Evolutionary conservation across 2,329 filamentous ascomycete species (phyloP).

Genomic region (Stachybotrys chartarum): DNA sequence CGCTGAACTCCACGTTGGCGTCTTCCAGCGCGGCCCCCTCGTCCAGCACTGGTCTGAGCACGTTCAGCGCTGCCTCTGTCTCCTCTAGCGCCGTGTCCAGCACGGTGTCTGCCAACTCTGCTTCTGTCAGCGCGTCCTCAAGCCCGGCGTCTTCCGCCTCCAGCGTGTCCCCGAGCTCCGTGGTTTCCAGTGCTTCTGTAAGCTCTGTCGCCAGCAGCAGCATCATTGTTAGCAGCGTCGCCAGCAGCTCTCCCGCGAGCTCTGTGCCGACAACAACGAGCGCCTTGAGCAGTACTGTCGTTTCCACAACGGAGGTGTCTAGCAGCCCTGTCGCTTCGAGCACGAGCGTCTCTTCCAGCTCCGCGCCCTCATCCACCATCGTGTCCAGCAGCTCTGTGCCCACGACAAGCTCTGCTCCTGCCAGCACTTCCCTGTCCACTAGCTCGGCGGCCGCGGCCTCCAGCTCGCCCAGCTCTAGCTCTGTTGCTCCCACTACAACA

Average conservation of each 20-base stretch:
- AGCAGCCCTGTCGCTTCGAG: neutral
- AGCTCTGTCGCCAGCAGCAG: neutral
- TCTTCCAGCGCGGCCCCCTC: neutral
- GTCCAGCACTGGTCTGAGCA: neutral
- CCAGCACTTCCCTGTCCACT: neutral
- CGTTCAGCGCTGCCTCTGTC: too few species aligned
- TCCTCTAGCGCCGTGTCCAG: neutral
- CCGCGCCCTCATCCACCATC: neutral
- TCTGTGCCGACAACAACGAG: neutral
- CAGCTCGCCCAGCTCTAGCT: neutral
- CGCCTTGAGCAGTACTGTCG: neutral
- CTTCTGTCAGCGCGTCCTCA: neutral
- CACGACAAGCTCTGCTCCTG: neutral
- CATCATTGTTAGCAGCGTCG: neutral
- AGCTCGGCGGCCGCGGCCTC: neutral
- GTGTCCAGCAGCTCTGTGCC: neutral
- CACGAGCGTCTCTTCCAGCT: neutral
- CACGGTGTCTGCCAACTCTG: neutral
- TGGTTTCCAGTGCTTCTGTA: too few species aligned
- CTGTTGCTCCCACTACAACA: neutral
- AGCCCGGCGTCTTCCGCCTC: too few species aligned
- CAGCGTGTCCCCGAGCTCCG: neutral
- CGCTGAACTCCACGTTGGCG: neutral
- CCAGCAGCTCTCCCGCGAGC: neutral
- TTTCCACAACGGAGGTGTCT: neutral